Evolutionary conservation across 1,139 yeast genomes (phyloP).

Genomic region (Suhomyces maxii): DNA sequence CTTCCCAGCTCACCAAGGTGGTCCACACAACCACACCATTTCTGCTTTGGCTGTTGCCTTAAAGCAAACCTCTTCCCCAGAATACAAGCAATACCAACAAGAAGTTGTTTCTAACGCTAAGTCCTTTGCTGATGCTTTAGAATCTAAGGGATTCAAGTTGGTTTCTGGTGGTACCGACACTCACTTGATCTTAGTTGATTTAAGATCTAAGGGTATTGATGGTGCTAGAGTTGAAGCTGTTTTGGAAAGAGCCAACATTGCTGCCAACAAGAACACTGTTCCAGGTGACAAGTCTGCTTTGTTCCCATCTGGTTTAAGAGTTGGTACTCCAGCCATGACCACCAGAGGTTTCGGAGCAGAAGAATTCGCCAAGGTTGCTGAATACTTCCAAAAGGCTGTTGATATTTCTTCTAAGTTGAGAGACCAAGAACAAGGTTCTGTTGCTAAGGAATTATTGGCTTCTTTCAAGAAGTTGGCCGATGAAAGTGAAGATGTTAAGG

Average conservation of each 20-base stretch:
- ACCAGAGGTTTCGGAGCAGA: conserved; percentile 85
- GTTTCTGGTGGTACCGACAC: conserved; percentile 95
- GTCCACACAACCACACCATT: conserved; percentile 97
- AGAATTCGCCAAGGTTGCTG: conserved; percentile 78
- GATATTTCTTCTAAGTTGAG: conserved; percentile 61
- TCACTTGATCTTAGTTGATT: conserved; percentile 83
- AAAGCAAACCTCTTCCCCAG: conserved; percentile 85
- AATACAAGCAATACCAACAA: conserved; percentile 81
- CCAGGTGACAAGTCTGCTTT: conserved; percentile 96
- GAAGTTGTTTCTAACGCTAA: conserved; percentile 81
- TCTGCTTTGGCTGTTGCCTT: conserved; percentile 94
- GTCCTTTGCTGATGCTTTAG: conserved; percentile 70
- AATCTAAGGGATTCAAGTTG: conserved; percentile 66
- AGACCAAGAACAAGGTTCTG: conserved; percentile 56
- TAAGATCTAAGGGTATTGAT: conserved; percentile 82
- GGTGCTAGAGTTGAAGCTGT: conserved; percentile 96
- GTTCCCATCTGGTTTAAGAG: conserved; percentile 93
- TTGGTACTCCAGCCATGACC: conserved; percentile 98
- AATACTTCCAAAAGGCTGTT: conserved; percentile 77
- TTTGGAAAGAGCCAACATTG: conserved; percentile 85
- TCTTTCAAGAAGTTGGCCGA: conserved; percentile 66
- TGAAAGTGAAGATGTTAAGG: conserved; percentile 55
- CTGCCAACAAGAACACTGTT: conserved; percentile 92
- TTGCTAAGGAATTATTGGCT: conserved; percentile 62
- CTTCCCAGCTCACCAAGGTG: conserved; percentile 99